Percentiles rank a stretch among this genome's conserved stretches.
phyloP scores from a whole-genome alignment of 345 rosid genomes.

The Lepidium africanum region DNA sequence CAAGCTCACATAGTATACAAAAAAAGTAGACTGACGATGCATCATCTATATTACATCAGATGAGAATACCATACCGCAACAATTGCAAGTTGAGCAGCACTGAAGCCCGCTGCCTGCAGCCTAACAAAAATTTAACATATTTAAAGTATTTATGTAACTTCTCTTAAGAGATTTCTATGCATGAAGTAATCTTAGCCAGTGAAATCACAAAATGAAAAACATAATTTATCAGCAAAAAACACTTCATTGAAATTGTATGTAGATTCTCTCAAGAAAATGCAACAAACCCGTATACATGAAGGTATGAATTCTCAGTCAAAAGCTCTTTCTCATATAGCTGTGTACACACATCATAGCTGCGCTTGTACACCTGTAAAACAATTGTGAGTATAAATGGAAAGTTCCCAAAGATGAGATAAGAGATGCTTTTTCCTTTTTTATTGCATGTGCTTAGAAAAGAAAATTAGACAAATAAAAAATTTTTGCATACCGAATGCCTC shows the following conservation, averaged over 20 bases:
- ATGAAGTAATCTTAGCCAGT: not conserved
- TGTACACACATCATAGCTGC: conserved; percentile 74
- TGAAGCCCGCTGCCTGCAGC: conserved; percentile 61
- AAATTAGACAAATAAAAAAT: not conserved
- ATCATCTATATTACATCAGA: not conserved
- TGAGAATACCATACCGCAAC: conserved; percentile 46
- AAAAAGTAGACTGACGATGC: not conserved
- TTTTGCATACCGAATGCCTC: not conserved
- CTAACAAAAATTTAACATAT: conserved; percentile 32
- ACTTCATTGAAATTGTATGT: not conserved
- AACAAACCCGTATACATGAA: conserved; percentile 77
- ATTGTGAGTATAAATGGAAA: conserved; percentile 1
- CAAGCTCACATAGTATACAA: conserved; percentile 12
- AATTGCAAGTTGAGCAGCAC: conserved; percentile 78
- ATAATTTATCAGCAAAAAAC: not conserved
- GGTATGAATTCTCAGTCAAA: conserved; percentile 72
- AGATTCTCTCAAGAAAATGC: conserved; percentile 4
- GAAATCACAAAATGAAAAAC: not conserved
- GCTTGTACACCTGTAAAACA: conserved; percentile 68
- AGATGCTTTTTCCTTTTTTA: not conserved
- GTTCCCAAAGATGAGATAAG: not conserved
- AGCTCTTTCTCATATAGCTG: conserved; percentile 91
- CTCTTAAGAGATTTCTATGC: not conserved
- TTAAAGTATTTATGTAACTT: not conserved
- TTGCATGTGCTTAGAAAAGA: not conserved